These are phyloP conservation scores for Marasmius oreades DNA, from an alignment of 1,284 basidiomycete species.

Conservation along the genomic window DNA sequence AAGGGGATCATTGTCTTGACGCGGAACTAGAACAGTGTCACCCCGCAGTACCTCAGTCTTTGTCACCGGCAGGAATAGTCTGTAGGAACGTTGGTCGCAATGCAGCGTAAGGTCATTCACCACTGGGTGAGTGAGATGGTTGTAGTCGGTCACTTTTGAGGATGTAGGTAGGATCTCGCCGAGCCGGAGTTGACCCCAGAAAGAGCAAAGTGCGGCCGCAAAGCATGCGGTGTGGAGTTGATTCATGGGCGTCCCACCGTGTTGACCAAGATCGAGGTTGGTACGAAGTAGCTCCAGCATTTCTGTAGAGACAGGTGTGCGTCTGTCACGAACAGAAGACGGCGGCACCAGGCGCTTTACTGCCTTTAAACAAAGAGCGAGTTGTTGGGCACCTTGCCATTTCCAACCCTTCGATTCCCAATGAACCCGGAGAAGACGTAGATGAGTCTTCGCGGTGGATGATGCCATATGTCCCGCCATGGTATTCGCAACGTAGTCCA, in stretches of 20 bases:
- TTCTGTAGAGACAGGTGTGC: not conserved
- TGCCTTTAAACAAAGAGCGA: not conserved
- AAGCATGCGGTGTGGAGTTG: too few species aligned
- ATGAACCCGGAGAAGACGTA: not conserved
- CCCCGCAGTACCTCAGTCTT: not conserved
- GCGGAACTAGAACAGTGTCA: not conserved
- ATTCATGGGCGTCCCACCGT: not conserved
- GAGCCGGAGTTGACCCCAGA: not conserved
- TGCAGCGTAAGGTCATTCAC: not conserved
- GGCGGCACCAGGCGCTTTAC: not conserved
- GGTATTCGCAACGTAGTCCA: not conserved
- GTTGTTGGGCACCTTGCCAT: not conserved
- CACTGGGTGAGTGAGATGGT: not conserved
- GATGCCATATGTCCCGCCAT: not conserved
- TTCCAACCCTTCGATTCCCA: not conserved
- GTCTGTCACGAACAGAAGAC: not conserved
- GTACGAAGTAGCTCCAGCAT: not conserved
- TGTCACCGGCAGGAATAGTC: not conserved
- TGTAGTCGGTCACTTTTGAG: not conserved
- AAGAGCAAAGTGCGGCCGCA: not conserved
- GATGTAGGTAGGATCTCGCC: slow-evolving; percentile 5
- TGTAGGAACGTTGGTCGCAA: not conserved
- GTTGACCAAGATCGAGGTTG: not conserved
- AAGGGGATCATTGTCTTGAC: not conserved
- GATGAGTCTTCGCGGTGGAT: not conserved